A percentile compares a stretch with the other conserved stretches of the same genome.
These are phyloP conservation scores for Fusarium sp. DNA, from an alignment of 2,329 filamentous ascomycete species.

Conservation along the genomic window DNA sequence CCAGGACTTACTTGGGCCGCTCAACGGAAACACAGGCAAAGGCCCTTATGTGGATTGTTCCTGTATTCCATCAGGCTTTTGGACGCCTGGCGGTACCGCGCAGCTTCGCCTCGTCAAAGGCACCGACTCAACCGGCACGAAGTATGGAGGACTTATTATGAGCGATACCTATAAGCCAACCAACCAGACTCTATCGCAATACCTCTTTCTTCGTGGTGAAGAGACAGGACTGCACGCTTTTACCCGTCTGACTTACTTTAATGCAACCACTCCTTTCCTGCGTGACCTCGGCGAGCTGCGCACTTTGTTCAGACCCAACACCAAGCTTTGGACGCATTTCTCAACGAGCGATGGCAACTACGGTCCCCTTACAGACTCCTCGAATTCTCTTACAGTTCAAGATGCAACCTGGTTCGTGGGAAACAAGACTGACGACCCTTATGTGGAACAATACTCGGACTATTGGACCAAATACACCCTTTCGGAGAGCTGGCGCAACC, in stretches of 20 bases:
- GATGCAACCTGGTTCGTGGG: conserved; percentile 74
- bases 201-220: conserved; percentile 72
- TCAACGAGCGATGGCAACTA: conserved; percentile 68
- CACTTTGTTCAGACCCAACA: conserved; percentile 72
- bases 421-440: conserved; percentile 66
- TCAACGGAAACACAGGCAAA: conserved; percentile 56
- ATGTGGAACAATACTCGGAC: conserved; percentile 67
- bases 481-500: conserved; percentile 68
- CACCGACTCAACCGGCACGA: conserved; percentile 60
- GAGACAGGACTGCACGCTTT: conserved; percentile 74
- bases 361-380: conserved; percentile 61
- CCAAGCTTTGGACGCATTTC: conserved; percentile 72
- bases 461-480: conserved; percentile 78
- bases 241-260: conserved; percentile 70
- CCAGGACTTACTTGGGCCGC: conserved; percentile 64
- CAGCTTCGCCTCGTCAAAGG: conserved; percentile 60
- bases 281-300: conserved; percentile 72
- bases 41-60: conserved; percentile 74
- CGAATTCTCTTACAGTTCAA: conserved; percentile 65
- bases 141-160: conserved; percentile 71
- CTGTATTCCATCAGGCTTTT: conserved; percentile 70
- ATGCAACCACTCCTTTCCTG: conserved; percentile 66
- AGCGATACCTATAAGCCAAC: conserved; percentile 70
- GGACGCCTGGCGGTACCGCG: conserved; percentile 68
- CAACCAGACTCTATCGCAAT: conserved; percentile 72